Percentiles rank a stretch among this genome's conserved stretches.
phyloP scores from a whole-genome alignment of 1,284 basidiomycete genomes.

The Cutaneotrichosporon sp. region DNA sequence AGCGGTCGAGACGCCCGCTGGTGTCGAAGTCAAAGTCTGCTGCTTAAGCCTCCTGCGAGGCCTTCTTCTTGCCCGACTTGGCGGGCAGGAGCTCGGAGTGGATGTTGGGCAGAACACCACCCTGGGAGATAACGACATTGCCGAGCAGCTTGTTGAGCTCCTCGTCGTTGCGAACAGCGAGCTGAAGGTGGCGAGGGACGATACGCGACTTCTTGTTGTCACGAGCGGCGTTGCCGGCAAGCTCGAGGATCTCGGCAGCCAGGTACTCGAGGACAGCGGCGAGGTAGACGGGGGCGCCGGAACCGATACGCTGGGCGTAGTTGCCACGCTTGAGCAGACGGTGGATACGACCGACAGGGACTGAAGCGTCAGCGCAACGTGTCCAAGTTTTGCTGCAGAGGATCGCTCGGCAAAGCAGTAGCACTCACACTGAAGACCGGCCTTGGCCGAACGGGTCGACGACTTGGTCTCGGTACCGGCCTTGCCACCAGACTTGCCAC shows the following conservation, averaged over 20 bases:
- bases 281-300: slow-evolving; percentile 63
- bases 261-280: slow-evolving; percentile 63
- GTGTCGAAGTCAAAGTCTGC: neutral
- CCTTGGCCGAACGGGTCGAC: slow-evolving; percentile 72
- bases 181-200: slow-evolving; percentile 83
- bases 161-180: slow-evolving; percentile 83
- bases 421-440: slow-evolving; percentile 64
- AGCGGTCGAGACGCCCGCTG: neutral
- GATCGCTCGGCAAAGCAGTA: too few relatives aligned
- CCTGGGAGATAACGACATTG: slow-evolving; percentile 79
- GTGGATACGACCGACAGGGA: slow-evolving; percentile 83
- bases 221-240: slow-evolving; percentile 70
- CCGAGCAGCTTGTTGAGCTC: slow-evolving; percentile 59
- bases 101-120: slow-evolving; percentile 77
- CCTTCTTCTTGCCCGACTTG: slow-evolving; percentile 51
- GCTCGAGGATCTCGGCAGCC: slow-evolving; percentile 78
- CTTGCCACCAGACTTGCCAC: slow-evolving; percentile 53
- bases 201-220: slow-evolving; percentile 72
- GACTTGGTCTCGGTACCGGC: slow-evolving; percentile 52
- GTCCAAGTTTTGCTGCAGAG: neutral
- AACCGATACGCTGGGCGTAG: slow-evolving; percentile 66
- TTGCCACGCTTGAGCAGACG: slow-evolving; percentile 78
- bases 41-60: slow-evolving; percentile 23
- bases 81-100: slow-evolving; percentile 63
- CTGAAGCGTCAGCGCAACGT: slow-evolving; percentile 41